Base-by-base conservation (phyloP, 2,329 filamentous ascomycete species). In the Thielaviopsis ethacetica region DNA sequence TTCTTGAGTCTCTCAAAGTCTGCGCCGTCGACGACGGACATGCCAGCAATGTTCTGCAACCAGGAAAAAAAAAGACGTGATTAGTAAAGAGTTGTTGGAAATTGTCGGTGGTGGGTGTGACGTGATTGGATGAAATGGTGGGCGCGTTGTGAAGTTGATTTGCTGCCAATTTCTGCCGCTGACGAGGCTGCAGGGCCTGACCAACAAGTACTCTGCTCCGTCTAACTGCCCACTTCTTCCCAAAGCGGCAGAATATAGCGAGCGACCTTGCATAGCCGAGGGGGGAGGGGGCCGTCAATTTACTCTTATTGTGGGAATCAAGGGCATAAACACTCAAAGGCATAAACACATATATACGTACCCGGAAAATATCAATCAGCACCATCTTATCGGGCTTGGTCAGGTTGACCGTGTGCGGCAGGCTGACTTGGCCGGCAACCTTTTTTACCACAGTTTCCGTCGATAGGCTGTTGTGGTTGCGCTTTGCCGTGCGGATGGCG, bases 401-500 rank as follows among this genome's bases (percentile, higher is more conserved):
- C n/a, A 94, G 77, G 65, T 91, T 82, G 61, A 93, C 88, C 66
- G 83, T 85, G 71, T 93, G 88, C 47, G 76, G 76, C 10, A 76
- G 72, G 55, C 82, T 81, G 62, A 90, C 79, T 30, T 83, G 71
- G 47, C 75, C 72, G 4, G 86, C 88, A 63, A 91, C 77, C 63
- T 78, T 80, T 65, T 84, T 81, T 69, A 93, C 91, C 54, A 91
- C 76, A 19, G 74, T 74, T 63, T 84, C 80, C 61, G 86, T 79
- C 64, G 80, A 84, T 62, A 91, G 75, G 3, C 76, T 76, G 64
- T 76, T 83, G 70, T 91, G 84, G 66, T 86, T 88, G 59, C 88
- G 82, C 62, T 88, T 81, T 15, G 81, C 85, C n/a, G 85, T 81
- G 52, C 88, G 82, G 64, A 94, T 91, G n/a, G 87, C 88, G 70